Evolutionary conservation across 2,329 filamentous ascomycete genomes (phyloP), one percentile per base, ranked within the genome.

Genomic region (Dothistroma pini): DNA sequence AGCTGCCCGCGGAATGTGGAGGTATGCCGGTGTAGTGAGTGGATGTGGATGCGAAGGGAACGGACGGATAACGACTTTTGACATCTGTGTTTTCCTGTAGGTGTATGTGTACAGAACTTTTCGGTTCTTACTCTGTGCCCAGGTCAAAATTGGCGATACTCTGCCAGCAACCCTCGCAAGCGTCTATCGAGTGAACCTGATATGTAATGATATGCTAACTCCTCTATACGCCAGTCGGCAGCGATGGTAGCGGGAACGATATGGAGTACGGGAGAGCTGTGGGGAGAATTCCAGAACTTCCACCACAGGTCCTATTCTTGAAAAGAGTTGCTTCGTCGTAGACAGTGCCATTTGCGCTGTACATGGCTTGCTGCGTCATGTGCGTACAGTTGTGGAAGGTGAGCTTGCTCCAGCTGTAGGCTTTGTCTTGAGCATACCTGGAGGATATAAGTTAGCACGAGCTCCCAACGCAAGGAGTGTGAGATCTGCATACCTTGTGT

Each of bases 381-480:
- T 78, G 75, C 35, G 54, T 58, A 19, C 54, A 57, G 38, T 79
- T 78, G 66, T 77, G 75, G 61, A 79, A 77, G 1, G 72, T 75
- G 50, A 79, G 65, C 57, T 66, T 70, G 51, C 68, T 72, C 73
- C 75, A 78, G 25, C 75, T 74, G 60, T 76, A 79, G 7, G 67
- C 72, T 11, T 66, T 67, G 54, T 77, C 69, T 48, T 62, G 59
- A 12, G 69, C 68, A 56, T 70, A 70, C 8, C 71, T 52, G 49
- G 34, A 38, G 34, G 9, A 10, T 29, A 29, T 3, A 29, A 29
- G 25, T 29, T 6, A 29, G 25, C 25, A 29, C 25, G 25, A 29
- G 25, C 25, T 29, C 6, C 25, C 6, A 29, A 29, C 25, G 25
- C 25, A 29, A 6, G 25, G 25, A 29, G 25, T 3, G 25, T 29